Conservation (phyloP, 148 eudicot genomes). For the Cornus florida region DNA sequence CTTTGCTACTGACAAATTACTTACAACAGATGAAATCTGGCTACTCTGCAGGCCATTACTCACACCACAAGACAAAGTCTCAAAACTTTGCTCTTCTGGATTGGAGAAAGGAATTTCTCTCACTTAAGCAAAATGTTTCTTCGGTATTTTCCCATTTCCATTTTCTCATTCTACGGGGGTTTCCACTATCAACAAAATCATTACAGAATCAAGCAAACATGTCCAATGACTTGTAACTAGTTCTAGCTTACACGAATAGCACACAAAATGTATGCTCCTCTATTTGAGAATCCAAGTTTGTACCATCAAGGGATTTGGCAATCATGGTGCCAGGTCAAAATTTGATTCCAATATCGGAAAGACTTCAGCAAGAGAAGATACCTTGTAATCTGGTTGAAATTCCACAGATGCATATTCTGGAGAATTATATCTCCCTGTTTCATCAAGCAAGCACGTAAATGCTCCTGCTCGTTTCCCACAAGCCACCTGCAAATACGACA, state of each 20-base stretch:
- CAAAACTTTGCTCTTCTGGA: not conserved
- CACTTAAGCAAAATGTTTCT: not conserved
- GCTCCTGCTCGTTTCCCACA: slow-evolving; percentile 97
- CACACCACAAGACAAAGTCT: not conserved
- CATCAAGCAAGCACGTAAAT: slow-evolving; percentile 83
- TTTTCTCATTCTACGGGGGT: not conserved
- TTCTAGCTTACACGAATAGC: not conserved
- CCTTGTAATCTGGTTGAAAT: slow-evolving; percentile 77
- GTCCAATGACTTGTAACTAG: not conserved
- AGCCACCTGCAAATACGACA: slow-evolving; percentile 55
- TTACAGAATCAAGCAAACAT: not conserved
- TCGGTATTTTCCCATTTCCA: not conserved
- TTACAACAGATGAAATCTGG: not conserved
- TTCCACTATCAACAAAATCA: not conserved
- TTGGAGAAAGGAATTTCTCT: not conserved
- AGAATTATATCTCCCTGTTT: slow-evolving; percentile 80
- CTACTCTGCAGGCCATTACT: not conserved
- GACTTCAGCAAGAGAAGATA: slow-evolving; percentile 73
- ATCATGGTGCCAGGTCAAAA: slow-evolving; percentile 64
- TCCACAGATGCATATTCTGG: slow-evolving; percentile 59
- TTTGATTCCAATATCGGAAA: slow-evolving; percentile 49
- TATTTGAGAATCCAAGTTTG: not conserved
- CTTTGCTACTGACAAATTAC: no score
- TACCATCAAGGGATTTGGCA: not conserved
- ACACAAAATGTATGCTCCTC: not conserved